Evolutionary conservation across 2,329 filamentous ascomycete species (phyloP), one percentile per base, ranked within the genome.

Genomic region (Periconia macrospinosa): DNA sequence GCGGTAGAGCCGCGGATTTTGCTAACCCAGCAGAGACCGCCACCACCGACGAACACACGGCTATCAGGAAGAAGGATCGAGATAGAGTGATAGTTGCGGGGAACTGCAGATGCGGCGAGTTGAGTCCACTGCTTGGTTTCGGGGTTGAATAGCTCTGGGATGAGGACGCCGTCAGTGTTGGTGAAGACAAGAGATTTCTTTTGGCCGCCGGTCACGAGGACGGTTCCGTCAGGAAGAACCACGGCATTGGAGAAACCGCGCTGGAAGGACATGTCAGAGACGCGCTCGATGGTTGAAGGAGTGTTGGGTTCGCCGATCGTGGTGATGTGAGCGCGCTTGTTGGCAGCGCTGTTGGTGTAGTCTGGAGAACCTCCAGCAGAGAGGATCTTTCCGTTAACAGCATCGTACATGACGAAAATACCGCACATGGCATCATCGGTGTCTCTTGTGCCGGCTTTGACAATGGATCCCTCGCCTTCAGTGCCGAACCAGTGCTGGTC

Each of bases 401-500:
- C 81, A 59, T 86, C 83, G 58, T 80, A 86, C 82, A 86, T 85
- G 55, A 82, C 76, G 6, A 78, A 78, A 45, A 78, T 79, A 13
- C 82, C 84, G 53, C 76, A 79, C 83, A 86, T 86, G 2, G 81
- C 69, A 55, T 84, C 76, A 11, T 75, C 66, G 30, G 78, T 76
- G 8, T 73, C 72, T 5, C 81, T 72, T 2, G 55, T 69, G 0
- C 82, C 82, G 1, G 81, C 82, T 10, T 63, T 56, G 2, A 59
- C 57, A 15, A 75, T 62, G 15, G 65, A 63, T 1, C 83, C 83
- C 30, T 65, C 67, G 6, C 76, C 78, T 1, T 60, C 61, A 0
- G 78, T 81, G 30, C 73, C 70, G 52, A 80, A 86, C 84, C 84
- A 86, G 61, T 86, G 79, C 79, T 84, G 83, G 1, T 72, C 69